Evolutionary conservation across 2,329 filamentous ascomycete species (phyloP), one percentile per base, ranked within the genome.

Genomic region (Venturia pyrina): DNA sequence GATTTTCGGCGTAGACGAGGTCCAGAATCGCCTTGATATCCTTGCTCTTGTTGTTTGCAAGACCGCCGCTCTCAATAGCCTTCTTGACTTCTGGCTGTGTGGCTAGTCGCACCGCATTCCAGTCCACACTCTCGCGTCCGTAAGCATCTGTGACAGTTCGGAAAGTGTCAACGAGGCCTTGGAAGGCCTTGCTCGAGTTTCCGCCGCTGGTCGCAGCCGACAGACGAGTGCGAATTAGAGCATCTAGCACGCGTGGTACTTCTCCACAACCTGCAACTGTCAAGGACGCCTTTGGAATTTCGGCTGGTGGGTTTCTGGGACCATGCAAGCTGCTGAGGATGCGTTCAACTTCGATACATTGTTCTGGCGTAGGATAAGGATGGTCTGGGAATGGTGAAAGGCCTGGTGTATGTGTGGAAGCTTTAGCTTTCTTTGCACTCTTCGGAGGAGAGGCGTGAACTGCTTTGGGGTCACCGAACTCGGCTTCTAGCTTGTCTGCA

Each of bases 1-100:
- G 79, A 46, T 90, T 91, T 69, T 91, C 86, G 57, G 85, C 78
- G 71, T 89, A 86, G 0, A 92, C 88, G 75, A 87, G 85, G 63
- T 91, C 84, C 10, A 96, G 79, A 44, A 91, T 91, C 19, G 77
- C 76, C 73, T 93, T 91, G 71, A 96, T 90, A 69, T 87, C 81
- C 64, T 83, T 87, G 67, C 85, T 87, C 75, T 93, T 95, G 19
- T 81, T 80, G n/a, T 84, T 82, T 2, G 86, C 88, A 1, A 93
- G 78, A 0, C 91, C 91, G 11, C 89, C 90, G 8, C 78, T 76
- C 69, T 85, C 86, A 71, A 95, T 91, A 0, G 89, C 84, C 63
- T 87, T 78, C 59, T 83, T 84, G n/a, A 95, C 79, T 6, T 88
- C 84, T 48, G 83, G 78, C 5, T 84, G 73, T 0, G 84, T 75